A percentile compares a stretch with the other conserved stretches of the same genome.
These are phyloP conservation scores for Guadua angustifolia DNA, from an alignment of 176 grass and related monocot genomes.

Conservation along the genomic window DNA sequence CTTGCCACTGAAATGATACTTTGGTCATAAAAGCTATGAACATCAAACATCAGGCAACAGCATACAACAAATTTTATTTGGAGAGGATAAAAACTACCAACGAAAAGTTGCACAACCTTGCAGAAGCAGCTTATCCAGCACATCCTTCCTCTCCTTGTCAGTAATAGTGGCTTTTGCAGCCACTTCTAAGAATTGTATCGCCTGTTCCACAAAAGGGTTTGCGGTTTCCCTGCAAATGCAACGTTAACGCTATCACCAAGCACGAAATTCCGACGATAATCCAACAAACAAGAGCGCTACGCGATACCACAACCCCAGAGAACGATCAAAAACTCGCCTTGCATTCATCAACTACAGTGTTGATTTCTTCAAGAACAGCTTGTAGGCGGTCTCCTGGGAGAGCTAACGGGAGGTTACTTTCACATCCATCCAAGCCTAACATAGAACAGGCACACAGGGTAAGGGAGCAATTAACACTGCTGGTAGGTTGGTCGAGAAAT, in stretches of 20 bases:
- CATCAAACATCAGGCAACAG: not conserved
- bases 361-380: constrained; percentile 71
- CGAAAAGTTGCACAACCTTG: constrained; percentile 57
- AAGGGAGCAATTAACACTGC: constrained; percentile 6
- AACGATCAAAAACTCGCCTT: constrained; percentile 48
- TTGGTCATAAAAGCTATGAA: constrained; percentile 10
- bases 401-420: constrained; percentile 88
- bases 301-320: not conserved
- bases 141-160: constrained; percentile 68
- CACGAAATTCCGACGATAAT: not conserved
- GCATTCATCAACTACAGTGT: constrained; percentile 69
- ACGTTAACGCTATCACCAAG: not conserved
- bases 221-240: constrained; percentile 56
- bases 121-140: constrained; percentile 70
- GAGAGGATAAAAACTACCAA: constrained; percentile 9
- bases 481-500: not conserved
- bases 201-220: constrained; percentile 96
- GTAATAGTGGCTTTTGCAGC: constrained; percentile 61
- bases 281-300: not conserved
- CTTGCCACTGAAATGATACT: not conserved
- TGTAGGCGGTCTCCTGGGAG: constrained; percentile 70
- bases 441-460: constrained; percentile 14
- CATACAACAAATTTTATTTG: no score
- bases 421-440: constrained; percentile 85
- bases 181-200: constrained; percentile 72